These are phyloP conservation scores for Thozetella sp. DNA, from an alignment of 495 filamentous ascomycete genomes.

Conservation along the genomic window DNA sequence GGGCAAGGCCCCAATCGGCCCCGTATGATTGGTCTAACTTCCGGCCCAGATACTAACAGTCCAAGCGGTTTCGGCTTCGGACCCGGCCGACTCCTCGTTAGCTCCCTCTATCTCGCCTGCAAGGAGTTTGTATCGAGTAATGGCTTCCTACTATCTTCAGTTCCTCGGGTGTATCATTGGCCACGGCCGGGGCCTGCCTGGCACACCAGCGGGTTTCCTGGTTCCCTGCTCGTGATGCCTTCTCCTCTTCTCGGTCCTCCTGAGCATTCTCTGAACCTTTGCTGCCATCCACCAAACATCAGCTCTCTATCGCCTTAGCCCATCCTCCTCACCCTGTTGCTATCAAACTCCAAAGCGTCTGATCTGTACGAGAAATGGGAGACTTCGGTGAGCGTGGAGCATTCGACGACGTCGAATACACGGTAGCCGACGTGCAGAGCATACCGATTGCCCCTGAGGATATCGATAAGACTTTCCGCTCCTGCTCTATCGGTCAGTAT, in stretches of 20 bases:
- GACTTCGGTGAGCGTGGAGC: slow-evolving; percentile 10
- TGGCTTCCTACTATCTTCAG: neutral
- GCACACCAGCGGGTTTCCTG: neutral
- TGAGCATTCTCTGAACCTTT: too few species aligned
- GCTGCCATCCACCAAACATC: too few species aligned
- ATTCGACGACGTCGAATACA: slow-evolving; percentile 40
- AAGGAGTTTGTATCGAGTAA: neutral
- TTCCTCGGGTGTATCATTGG: neutral
- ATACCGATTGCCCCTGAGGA: slow-evolving; percentile 53
- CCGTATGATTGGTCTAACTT: neutral
- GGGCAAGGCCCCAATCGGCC: neutral
- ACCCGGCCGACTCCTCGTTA: neutral
- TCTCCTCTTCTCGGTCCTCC: too few species aligned
- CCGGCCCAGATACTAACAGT: neutral
- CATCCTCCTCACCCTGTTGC: too few species aligned
- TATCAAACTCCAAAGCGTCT: neutral
- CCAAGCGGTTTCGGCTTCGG: slow-evolving; percentile 6
- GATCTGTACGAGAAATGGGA: slow-evolving; percentile 9
- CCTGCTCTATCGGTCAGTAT: slow-evolving; percentile 67
- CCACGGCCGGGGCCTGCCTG: neutral
- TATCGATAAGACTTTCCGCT: slow-evolving; percentile 74
- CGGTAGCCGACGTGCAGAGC: slow-evolving; percentile 45
- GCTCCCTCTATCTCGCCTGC: neutral
- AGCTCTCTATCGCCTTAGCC: too few species aligned
- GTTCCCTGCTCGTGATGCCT: neutral